phyloP scores from a whole-genome alignment of 257 asterid species.

The Pogostemon cablin region DNA sequence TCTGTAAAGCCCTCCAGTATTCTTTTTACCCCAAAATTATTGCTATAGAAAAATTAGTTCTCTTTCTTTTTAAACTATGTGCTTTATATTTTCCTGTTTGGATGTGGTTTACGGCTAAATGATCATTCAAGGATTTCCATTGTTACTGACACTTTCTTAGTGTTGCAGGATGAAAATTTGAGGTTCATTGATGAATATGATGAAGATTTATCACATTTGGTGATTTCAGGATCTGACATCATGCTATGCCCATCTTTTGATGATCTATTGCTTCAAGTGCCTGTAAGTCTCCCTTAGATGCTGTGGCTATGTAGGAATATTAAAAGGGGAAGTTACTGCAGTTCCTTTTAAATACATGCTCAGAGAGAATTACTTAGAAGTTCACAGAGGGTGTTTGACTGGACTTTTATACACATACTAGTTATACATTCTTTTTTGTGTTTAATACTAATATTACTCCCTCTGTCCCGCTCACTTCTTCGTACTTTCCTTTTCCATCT shows the following conservation, averaged over 20 bases:
- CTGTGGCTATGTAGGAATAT: background rate
- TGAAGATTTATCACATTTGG: slow-evolving; percentile 63
- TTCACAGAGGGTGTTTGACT: too few species aligned
- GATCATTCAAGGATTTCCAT: background rate
- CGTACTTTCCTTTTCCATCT: too few species aligned
- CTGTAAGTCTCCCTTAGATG: slow-evolving; percentile 46
- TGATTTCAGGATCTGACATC: slow-evolving; percentile 76
- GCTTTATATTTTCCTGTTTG: background rate
- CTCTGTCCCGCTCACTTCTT: too few species aligned
- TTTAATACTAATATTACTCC: too few species aligned
- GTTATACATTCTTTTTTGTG: too few species aligned
- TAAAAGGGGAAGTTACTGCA: background rate
- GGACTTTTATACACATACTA: too few species aligned
- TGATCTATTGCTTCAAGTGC: slow-evolving; percentile 68
- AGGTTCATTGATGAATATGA: slow-evolving; percentile 59
- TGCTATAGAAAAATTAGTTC: background rate
- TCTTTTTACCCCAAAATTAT: slow-evolving; percentile 3
- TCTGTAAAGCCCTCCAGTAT: background rate
- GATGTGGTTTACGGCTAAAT: background rate
- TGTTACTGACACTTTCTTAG: slow-evolving; percentile 20
- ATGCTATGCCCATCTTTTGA: slow-evolving; percentile 71
- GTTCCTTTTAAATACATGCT: background rate
- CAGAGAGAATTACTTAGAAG: too few species aligned
- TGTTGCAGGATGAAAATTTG: slow-evolving; percentile 56
- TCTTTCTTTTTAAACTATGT: background rate